Percentiles rank a stretch among this genome's conserved stretches.
Evolutionary conservation across 208 protist species (phyloP).

Genomic region (Wallacemonas sp.): DNA sequence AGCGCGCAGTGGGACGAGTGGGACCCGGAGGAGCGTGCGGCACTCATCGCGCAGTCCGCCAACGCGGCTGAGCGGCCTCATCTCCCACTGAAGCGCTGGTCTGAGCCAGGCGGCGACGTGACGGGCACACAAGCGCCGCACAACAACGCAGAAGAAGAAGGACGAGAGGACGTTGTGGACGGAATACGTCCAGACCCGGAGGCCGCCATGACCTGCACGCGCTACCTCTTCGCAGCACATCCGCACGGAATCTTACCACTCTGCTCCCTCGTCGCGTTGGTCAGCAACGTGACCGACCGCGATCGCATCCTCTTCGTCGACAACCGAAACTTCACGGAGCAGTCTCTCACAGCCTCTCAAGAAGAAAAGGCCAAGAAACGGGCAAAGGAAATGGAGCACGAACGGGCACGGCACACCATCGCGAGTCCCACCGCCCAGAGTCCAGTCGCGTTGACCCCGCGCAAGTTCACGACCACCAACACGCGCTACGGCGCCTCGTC

Average conservation of each 20-base stretch:
- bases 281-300: slow-evolving; percentile 32
- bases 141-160: no score
- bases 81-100: background rate
- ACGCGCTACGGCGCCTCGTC: slow-evolving; percentile 1
- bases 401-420: background rate
- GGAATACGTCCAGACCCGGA: background rate
- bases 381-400: background rate
- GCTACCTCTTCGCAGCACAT: slow-evolving; percentile 60
- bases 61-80: background rate
- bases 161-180: background rate
- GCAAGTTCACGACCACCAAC: slow-evolving; percentile 18
- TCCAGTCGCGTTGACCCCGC: no score
- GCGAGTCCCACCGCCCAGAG: no score
- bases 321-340: slow-evolving; percentile 17
- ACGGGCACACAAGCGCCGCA: background rate
- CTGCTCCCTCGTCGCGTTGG: slow-evolving; percentile 34
- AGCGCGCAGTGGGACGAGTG: slow-evolving; percentile 21
- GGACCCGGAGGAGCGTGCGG: slow-evolving; percentile 18
- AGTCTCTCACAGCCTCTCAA: no score
- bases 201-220: slow-evolving; percentile 24
- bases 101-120: background rate
- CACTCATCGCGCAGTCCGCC: background rate
- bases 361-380: no score
- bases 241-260: slow-evolving; percentile 62
- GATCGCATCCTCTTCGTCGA: slow-evolving; percentile 34